Base-by-base conservation (phyloP, 2,329 filamentous ascomycete species). In the Alternaria rosae region DNA sequence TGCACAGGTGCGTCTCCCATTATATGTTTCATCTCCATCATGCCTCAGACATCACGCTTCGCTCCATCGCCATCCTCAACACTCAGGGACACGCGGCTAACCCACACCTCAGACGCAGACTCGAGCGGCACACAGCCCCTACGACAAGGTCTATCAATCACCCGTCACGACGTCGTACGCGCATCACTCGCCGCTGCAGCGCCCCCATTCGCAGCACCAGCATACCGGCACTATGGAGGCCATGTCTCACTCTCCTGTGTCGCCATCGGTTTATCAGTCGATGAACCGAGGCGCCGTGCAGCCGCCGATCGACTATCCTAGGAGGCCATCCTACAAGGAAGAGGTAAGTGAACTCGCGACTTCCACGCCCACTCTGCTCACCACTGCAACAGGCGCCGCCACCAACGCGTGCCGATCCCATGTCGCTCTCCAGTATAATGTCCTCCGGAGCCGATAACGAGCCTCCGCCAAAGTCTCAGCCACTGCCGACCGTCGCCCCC, bases 351-450 rank as follows among this genome's bases (percentile, higher is more conserved):
- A 45, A 63, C 11, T 35, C 51, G 35, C 42, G 21, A 52, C 21
- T 23, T 26, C 28, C 57, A 50, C 59, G 0, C 35, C 17, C 30
- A 59, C 47, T 23, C 28, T 38, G 58, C 72, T 78, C 58, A 75
- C 72, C 54, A 42, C 44, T 55, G 47, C 42, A 30, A 60, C 59
- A 75, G 75, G 65, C 70, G 35, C 78, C 93, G 88, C 92, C 90
- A 54, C 87, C 91, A 87, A 91, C 91, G 52, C 89, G 93, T 77
- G 90, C 91, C 61, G 92, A 97, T 77, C 91, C 94, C 55, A 97
- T 97, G 94, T 95, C 94, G 6, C 95, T 98, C 75, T 95, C 93
- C 68, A 97, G 94, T 77, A 96, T 98, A 62, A 89, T 98, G 44
- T 94, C 93, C 15, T 94, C 93, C 5, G 93, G 88, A 69, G 86